Percentiles rank a stretch among this genome's conserved stretches.
These are phyloP conservation scores for Suillus sp. DNA, from an alignment of 768 basidiomycete species.

Conservation along the genomic window DNA sequence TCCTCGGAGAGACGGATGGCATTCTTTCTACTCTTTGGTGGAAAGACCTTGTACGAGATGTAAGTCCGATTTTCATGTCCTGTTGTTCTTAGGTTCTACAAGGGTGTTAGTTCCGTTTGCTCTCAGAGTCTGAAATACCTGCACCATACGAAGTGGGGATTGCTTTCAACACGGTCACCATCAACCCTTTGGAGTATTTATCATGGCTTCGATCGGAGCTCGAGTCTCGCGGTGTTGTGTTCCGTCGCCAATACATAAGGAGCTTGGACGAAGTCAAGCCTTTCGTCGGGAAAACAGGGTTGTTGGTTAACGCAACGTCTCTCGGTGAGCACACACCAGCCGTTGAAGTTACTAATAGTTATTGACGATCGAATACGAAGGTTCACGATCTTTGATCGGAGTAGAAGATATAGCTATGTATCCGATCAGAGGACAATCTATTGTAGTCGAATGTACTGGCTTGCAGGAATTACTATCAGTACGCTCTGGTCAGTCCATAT, in stretches of 20 bases:
- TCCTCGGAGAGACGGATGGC: conserved; percentile 30
- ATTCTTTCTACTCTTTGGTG: conserved; percentile 39
- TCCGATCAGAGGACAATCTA: conserved; percentile 85
- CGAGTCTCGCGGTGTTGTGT: conserved; percentile 40
- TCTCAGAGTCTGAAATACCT: conserved; percentile 39
- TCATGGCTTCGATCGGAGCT: conserved; percentile 48
- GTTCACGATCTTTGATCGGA: conserved; percentile 74
- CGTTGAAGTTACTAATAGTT: background rate
- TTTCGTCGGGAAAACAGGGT: conserved; percentile 35
- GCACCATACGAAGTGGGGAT: conserved; percentile 38
- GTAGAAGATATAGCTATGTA: conserved; percentile 77
- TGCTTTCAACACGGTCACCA: conserved; percentile 46
- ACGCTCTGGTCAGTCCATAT: conserved; percentile 27
- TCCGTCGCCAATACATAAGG: conserved; percentile 43
- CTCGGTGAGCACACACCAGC: conserved; percentile 42
- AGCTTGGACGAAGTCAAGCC: conserved; percentile 50
- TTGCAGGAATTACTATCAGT: conserved; percentile 41
- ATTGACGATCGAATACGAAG: conserved; percentile 30
- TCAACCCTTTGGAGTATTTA: conserved; percentile 55
- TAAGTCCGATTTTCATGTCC: conserved; percentile 18
- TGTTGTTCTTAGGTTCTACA: background rate
- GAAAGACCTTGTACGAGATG: conserved; percentile 42
- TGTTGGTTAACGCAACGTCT: conserved; percentile 58
- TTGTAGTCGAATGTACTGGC: conserved; percentile 72
- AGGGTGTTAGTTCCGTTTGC: conserved; percentile 29